phyloP scores from a whole-genome alignment of 2,329 filamentous ascomycete genomes.

The Colletotrichum lupini region DNA sequence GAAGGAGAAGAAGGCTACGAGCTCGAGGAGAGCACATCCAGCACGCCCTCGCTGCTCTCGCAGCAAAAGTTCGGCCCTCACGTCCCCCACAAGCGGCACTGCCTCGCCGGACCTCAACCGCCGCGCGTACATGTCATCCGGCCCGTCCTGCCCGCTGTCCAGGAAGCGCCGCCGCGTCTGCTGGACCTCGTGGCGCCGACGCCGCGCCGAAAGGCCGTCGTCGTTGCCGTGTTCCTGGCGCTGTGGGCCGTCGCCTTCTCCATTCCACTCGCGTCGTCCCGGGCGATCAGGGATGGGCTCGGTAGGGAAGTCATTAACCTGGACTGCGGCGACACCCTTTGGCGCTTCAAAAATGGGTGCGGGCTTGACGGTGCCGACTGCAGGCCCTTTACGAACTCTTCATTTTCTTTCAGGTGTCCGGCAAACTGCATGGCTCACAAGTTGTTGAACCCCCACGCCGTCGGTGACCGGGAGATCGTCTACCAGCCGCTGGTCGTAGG shows the following conservation, averaged over 20 bases:
- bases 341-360: conserved; percentile 54
- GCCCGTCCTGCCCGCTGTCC: conserved; percentile 20
- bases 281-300: conserved; percentile 1
- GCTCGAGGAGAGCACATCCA: conserved; percentile 24
- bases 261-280: conserved; percentile 20
- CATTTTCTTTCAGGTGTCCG: conserved; percentile 79
- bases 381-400: conserved; percentile 77
- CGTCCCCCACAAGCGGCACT: conserved; percentile 16
- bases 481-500: conserved; percentile 76
- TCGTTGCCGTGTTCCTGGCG: conserved; percentile 23
- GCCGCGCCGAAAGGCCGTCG: conserved; percentile 15
- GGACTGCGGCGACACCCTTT: conserved; percentile 23
- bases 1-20: conserved; percentile 27
- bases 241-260: conserved; percentile 22
- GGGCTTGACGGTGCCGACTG: conserved; percentile 80
- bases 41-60: conserved; percentile 13
- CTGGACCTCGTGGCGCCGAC: conserved; percentile 25
- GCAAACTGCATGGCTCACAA: conserved; percentile 75
- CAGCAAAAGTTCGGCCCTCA: conserved; percentile 27
- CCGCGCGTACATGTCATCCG: conserved; percentile 19
- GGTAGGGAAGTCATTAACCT: conserved; percentile 19
- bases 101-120: conserved; percentile 25
- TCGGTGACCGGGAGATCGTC: conserved; percentile 74
- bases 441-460: conserved; percentile 78
- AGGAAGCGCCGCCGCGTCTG: conserved; percentile 19